Evolutionary conservation across 1,284 basidiomycete species (phyloP).

Genomic region (Lignosus rhinocerotis): DNA sequence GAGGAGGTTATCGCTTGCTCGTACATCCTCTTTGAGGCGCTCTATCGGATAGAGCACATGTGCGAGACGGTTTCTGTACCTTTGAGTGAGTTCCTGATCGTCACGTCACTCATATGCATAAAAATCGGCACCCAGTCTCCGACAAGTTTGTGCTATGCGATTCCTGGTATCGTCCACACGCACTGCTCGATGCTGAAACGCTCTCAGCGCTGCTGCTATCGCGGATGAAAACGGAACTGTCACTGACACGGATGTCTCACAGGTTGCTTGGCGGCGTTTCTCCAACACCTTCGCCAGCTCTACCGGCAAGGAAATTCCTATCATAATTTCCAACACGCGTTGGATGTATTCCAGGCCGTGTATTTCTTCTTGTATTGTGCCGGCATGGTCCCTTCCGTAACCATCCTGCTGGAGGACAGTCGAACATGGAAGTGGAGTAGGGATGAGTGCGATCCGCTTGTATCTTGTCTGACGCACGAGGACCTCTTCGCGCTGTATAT

Average conservation of each 20-base stretch:
- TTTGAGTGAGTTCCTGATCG: constrained; percentile 52
- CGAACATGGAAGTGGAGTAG: constrained; percentile 49
- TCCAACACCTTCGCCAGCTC: constrained; percentile 80
- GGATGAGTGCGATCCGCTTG: constrained; percentile 42
- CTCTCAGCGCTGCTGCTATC: constrained; percentile 5
- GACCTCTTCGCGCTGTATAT: constrained; percentile 85
- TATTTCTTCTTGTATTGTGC: constrained; percentile 81
- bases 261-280: constrained; percentile 75
- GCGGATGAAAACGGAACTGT: background rate
- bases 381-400: constrained; percentile 77
- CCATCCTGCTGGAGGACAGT: constrained; percentile 47
- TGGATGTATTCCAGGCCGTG: constrained; percentile 91
- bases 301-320: constrained; percentile 91
- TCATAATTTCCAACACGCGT: constrained; percentile 94
- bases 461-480: constrained; percentile 56
- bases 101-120: background rate
- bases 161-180: background rate
- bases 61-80: constrained; percentile 63
- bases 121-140: background rate
- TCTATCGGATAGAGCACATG: constrained; percentile 77
- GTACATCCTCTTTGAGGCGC: constrained; percentile 73
- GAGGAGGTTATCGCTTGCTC: constrained; percentile 82
- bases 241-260: background rate
- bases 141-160: background rate
- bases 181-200: background rate